Base-by-base conservation (phyloP, 768 basidiomycete genomes). In the Podaxis mareebaensis region DNA sequence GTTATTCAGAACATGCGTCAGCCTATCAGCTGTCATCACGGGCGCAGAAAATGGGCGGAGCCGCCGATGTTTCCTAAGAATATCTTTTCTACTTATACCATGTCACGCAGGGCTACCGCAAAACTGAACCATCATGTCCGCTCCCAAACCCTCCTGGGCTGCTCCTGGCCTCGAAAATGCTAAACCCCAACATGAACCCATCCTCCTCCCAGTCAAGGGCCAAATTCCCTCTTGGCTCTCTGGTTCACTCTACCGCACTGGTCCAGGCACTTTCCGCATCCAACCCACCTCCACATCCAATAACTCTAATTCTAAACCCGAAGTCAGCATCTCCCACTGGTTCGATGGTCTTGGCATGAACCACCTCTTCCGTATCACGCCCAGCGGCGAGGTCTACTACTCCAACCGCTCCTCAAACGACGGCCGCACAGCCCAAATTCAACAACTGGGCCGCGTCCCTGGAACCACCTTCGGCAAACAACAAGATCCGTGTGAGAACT, bases 361-460 rank as follows among this genome's bases (percentile, higher is more conserved):
- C 33, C 58, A 52, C 36, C 58, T 36, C 30, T 60, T 52, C 36
- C 48, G 51, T 1, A 61, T 61, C 22, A 53, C 40, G 11, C 15
- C 60, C 38, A 42, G 53, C 17, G 60, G 60, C 52, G 51, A 53
- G 30, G 60, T 61, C 20, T 61, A 61, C 40, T 61, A 61, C 40
- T 53, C 60, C 38, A 61, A 53, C 17, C 60, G 60, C 7, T 61
- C 52, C 1, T 61, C 52, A 4, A 53, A 28, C n/a, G 60, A 61
- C 12, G 48, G 58, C 2, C 58, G 49, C 20, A 53, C 38, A 15
- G 39, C 20, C 39, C 52, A 56, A 55, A 60, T 60, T 2, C 39
- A 44, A 33, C 60, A 61, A 40, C 20, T 26, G n/a, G 60, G 52
- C 13, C 42, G n/a, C 20, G 28, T 42, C 8, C 60, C 52, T 1